These are phyloP conservation scores for Sutorius eximius DNA, from an alignment of 1,284 basidiomycete genomes.

Conservation along the genomic window DNA sequence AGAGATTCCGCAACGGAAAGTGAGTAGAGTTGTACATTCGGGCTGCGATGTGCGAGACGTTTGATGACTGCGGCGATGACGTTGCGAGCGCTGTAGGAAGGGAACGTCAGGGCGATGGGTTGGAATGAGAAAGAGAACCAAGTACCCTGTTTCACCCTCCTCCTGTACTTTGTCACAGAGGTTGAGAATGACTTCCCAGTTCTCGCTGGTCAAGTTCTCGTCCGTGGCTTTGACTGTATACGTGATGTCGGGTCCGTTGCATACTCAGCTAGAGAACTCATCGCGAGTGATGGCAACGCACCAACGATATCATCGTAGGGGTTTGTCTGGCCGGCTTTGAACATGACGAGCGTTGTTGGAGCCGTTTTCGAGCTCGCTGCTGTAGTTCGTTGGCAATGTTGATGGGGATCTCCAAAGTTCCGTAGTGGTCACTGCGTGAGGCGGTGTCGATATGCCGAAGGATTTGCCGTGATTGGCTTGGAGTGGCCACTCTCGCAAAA, in stretches of 20 bases:
- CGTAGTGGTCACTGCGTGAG: slow-evolving; percentile 27
- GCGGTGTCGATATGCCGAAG: slow-evolving; percentile 26
- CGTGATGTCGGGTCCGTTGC: slow-evolving; percentile 1
- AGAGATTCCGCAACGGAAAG: slow-evolving; percentile 86
- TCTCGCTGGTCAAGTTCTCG: slow-evolving; percentile 91
- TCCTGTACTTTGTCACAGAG: slow-evolving; percentile 96
- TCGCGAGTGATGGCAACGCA: slow-evolving; percentile 43
- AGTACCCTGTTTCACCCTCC: slow-evolving; percentile 81
- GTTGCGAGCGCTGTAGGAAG: slow-evolving; percentile 69
- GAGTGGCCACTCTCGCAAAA: slow-evolving; percentile 3
- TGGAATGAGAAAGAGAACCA: slow-evolving; percentile 11
- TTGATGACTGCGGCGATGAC: slow-evolving; percentile 87
- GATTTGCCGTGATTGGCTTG: slow-evolving; percentile 11
- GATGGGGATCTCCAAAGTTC: slow-evolving; percentile 1
- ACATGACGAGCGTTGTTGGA: slow-evolving; percentile 46
- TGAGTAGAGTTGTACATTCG: slow-evolving; percentile 95
- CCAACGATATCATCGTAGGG: slow-evolving; percentile 94
- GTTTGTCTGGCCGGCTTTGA: slow-evolving; percentile 64
- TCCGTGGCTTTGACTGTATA: slow-evolving; percentile 85
- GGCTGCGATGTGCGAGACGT: slow-evolving; percentile 89
- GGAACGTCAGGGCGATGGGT: slow-evolving; percentile 16
- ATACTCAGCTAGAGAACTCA: background rate
- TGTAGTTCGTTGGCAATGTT: slow-evolving; percentile 17
- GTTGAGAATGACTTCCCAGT: slow-evolving; percentile 94
- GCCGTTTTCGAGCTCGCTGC: slow-evolving; percentile 6